Evolutionary conservation across 192 early-diverging fungal species (phyloP).

Genomic region (Dimargaris xerosporica): DNA sequence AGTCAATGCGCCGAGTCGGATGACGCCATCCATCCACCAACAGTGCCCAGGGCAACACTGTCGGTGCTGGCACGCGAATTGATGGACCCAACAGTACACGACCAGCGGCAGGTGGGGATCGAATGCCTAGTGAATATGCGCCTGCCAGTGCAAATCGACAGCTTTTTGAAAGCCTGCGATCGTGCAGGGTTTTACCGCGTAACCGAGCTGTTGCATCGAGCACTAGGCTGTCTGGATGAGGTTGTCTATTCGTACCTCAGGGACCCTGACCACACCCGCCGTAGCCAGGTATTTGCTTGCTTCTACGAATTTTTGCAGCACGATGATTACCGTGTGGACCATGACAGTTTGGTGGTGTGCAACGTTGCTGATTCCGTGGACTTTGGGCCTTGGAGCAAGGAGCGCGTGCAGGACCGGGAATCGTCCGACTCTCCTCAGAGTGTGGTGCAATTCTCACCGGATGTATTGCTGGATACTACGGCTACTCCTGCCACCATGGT

Average conservation of each 20-base stretch:
- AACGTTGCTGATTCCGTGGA: neutral
- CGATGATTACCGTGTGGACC: slow-evolving; percentile 5
- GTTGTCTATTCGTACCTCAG: neutral
- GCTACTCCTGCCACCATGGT: neutral
- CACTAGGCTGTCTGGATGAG: neutral
- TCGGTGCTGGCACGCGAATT: neutral
- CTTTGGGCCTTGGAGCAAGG: slow-evolving; percentile 1
- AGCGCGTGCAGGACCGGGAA: neutral
- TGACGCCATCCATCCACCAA: neutral
- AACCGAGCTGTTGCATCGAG: slow-evolving; percentile 5
- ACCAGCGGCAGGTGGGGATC: neutral
- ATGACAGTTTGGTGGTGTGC: neutral
- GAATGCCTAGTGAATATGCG: slow-evolving; percentile 6
- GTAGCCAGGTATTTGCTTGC: neutral
- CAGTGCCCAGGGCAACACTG: neutral
- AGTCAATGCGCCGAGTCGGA: neutral
- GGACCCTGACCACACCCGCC: neutral
- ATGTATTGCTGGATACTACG: neutral
- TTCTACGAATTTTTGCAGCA: slow-evolving; percentile 8
- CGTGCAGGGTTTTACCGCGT: slow-evolving; percentile 11
- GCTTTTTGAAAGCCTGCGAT: slow-evolving; percentile 7
- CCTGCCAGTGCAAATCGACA: neutral
- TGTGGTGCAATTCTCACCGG: too few relatives aligned
- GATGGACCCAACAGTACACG: too few relatives aligned
- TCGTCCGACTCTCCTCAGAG: too few relatives aligned